Conservation (phyloP, 805 yeast genomes). For the Lipomyces chichibuensis region DNA sequence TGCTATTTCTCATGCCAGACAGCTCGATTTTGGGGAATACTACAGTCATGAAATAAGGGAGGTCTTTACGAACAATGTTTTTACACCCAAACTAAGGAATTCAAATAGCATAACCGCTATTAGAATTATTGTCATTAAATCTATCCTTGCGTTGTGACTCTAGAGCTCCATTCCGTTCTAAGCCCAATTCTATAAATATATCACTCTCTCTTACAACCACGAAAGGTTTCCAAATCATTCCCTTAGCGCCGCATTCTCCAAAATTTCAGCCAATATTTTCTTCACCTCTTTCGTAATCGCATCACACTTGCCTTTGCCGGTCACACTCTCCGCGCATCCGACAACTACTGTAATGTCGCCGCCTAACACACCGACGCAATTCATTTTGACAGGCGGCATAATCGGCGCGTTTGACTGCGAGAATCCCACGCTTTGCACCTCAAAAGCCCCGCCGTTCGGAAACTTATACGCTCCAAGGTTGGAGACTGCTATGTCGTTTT, state of each 20-base stretch:
- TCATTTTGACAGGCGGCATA: slow-evolving; percentile 12
- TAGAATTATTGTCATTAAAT: too few species aligned
- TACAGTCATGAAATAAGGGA: too few species aligned
- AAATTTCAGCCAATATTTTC: not conserved
- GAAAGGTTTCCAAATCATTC: not conserved
- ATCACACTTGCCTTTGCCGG: slow-evolving; percentile 12
- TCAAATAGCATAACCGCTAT: too few species aligned
- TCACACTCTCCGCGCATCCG: slow-evolving; percentile 13
- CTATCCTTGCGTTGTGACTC: too few species aligned
- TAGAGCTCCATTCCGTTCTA: too few species aligned
- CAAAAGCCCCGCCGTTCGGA: not conserved
- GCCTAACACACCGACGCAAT: slow-evolving; percentile 12
- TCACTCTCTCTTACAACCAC: too few species aligned
- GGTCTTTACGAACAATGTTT: too few species aligned
- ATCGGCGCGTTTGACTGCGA: slow-evolving; percentile 12
- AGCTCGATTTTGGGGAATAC: too few species aligned
- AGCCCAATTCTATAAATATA: too few species aligned
- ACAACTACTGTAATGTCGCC: slow-evolving; percentile 9
- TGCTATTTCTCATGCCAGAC: too few species aligned
- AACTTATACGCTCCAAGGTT: slow-evolving; percentile 19
- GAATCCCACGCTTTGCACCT: slow-evolving; percentile 10
- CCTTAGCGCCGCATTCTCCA: not conserved
- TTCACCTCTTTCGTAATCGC: not conserved
- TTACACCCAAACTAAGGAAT: too few species aligned
- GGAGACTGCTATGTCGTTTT: slow-evolving; percentile 11